phyloP scores from a whole-genome alignment of 768 basidiomycete species.

The Leccinum disarticulatum region DNA sequence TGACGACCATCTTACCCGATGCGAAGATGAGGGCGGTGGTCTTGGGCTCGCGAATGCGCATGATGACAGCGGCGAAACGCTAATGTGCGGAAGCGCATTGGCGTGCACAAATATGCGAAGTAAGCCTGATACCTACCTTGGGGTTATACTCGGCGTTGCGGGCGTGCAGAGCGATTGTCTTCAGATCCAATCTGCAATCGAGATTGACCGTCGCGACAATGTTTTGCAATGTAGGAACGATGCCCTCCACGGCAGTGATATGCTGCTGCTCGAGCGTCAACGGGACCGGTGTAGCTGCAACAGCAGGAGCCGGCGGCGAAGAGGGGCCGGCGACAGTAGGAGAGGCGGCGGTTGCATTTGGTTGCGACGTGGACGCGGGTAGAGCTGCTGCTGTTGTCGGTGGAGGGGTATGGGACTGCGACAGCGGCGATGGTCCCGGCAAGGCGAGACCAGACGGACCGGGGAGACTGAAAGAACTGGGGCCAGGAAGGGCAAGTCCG shows the following conservation, averaged over 20 bases:
- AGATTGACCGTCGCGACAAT: constrained; percentile 99
- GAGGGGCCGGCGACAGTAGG: constrained; percentile 60
- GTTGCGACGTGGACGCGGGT: constrained; percentile 15
- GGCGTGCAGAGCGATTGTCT: constrained; percentile 97
- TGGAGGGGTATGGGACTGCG: constrained; percentile 39
- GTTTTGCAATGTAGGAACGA: constrained; percentile 99
- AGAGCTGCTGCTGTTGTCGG: constrained; percentile 17
- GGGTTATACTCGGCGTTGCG: constrained; percentile 99
- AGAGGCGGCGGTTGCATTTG: constrained; percentile 32
- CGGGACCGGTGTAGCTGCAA: constrained; percentile 67
- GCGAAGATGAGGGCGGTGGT: constrained; percentile 99
- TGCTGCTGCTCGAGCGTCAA: constrained; percentile 89
- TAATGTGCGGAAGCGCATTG: constrained; percentile 68
- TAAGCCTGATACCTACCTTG: constrained; percentile 77
- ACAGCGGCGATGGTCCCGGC: constrained; percentile 58
- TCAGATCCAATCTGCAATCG: constrained; percentile 93
- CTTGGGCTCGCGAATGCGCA: constrained; percentile 99
- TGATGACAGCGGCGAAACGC: constrained; percentile 99
- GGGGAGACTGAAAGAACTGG: constrained; percentile 45
- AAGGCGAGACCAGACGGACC: constrained; percentile 47
- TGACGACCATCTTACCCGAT: constrained; percentile 99
- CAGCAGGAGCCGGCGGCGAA: constrained; percentile 47
- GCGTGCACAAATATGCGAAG: constrained; percentile 44
- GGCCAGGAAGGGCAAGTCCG: constrained; percentile 57
- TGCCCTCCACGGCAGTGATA: constrained; percentile 95